Conservation (phyloP, 1,284 basidiomycete species). For the Cutaneotrichosporon sp. region DNA sequence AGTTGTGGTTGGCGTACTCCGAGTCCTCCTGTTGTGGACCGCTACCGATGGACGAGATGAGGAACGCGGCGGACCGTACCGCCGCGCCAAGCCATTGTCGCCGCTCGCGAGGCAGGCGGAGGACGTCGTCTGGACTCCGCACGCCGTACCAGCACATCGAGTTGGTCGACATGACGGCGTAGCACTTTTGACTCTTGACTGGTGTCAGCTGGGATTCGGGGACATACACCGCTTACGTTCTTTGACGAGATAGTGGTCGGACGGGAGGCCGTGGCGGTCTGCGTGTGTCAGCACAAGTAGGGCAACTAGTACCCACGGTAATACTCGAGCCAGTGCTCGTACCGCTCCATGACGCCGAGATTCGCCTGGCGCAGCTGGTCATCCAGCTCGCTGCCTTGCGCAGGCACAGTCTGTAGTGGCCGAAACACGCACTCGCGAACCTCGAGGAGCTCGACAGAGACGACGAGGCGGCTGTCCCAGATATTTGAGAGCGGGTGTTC, state of each 20-base stretch:
- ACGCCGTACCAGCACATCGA: constrained; percentile 5
- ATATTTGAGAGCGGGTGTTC: constrained; percentile 22
- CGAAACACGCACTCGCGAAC: constrained; percentile 1
- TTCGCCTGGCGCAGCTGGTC: constrained; percentile 4
- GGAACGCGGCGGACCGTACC: constrained; percentile 9
- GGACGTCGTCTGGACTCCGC: background rate
- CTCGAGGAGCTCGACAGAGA: constrained; percentile 21
- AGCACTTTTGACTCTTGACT: constrained; percentile 4
- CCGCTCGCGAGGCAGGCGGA: constrained; percentile 5
- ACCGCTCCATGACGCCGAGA: background rate
- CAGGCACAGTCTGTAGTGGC: background rate
- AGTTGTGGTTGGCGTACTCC: constrained; percentile 12
- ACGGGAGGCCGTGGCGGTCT: constrained; percentile 1
- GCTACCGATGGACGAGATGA: constrained; percentile 4
- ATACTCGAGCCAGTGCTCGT: constrained; percentile 12
- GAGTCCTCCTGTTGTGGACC: constrained; percentile 4
- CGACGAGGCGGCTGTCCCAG: constrained; percentile 24
- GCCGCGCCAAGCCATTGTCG: constrained; percentile 9
- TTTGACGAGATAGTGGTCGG: constrained; percentile 16
- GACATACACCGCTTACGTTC: constrained; percentile 3
- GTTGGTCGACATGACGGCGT: constrained; percentile 9
- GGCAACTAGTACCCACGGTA: background rate
- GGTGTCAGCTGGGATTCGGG: constrained; percentile 1
- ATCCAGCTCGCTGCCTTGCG: background rate
- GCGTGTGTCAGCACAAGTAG: background rate